phyloP scores from a whole-genome alignment of 2,329 filamentous ascomycete genomes.

The Aspergillus neoniger region DNA sequence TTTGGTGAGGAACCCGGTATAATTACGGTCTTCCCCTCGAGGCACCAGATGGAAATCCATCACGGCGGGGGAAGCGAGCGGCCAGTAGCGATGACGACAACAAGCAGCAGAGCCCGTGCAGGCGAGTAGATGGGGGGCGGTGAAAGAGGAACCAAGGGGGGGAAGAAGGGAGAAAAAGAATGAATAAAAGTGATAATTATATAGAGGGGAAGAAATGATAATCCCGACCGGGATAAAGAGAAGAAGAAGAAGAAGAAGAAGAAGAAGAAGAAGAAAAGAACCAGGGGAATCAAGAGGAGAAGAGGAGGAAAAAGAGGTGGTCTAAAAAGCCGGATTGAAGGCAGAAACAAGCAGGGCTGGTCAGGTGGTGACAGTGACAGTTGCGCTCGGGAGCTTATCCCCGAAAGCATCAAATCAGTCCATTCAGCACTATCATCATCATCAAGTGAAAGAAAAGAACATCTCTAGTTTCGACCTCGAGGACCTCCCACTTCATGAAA shows the following conservation, averaged over 20 bases:
- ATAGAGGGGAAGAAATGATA: background rate
- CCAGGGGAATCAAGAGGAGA: background rate
- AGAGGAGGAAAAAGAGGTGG: background rate
- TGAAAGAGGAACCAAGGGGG: background rate
- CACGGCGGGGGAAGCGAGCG: conserved; percentile 12
- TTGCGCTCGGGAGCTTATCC: background rate
- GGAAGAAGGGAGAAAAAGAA: background rate
- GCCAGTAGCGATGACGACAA: background rate
- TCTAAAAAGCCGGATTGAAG: background rate
- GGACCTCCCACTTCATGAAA: background rate
- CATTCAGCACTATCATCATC: background rate
- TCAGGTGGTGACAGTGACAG: background rate
- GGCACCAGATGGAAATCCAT: conserved; percentile 49
- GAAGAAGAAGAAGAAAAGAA: too few relatives aligned
- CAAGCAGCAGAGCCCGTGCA: background rate
- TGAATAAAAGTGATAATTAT: background rate
- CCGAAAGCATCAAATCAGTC: background rate
- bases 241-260: too few relatives aligned
- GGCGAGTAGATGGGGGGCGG: background rate
- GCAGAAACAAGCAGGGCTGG: background rate
- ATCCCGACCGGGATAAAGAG: background rate
- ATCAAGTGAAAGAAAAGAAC: too few relatives aligned
- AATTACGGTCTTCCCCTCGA: conserved; percentile 46
- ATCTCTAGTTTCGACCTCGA: too few relatives aligned
- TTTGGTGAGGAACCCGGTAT: conserved; percentile 52